Evolutionary conservation across 495 filamentous ascomycete genomes (phyloP).

Genomic region (Aspergillus ellipticus): DNA sequence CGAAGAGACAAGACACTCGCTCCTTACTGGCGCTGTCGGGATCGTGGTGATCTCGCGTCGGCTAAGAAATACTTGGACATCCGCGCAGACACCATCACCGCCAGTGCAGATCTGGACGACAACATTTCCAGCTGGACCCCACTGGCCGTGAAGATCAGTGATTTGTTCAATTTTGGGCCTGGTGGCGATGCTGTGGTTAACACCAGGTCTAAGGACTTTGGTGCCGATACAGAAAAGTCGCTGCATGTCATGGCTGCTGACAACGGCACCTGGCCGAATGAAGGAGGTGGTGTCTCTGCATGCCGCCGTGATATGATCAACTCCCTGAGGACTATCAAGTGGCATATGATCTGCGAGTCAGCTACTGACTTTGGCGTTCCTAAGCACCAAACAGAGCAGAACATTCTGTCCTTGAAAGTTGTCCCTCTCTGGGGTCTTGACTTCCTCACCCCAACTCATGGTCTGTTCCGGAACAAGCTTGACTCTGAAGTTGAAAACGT

Average conservation of each 20-base stretch:
- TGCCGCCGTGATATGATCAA: conserved; percentile 69
- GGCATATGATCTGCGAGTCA: conserved; percentile 64
- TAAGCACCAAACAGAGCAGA: conserved; percentile 63
- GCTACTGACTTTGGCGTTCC: conserved; percentile 64
- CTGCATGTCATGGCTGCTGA: conserved; percentile 63
- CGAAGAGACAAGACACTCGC: conserved; percentile 51
- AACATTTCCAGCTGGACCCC: conserved; percentile 56
- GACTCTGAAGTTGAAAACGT: conserved; percentile 59
- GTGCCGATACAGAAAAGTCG: conserved; percentile 48
- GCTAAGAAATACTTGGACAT: conserved; percentile 55
- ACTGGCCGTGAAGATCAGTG: conserved; percentile 58
- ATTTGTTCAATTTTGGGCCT: conserved; percentile 61
- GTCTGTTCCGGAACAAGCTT: conserved; percentile 58
- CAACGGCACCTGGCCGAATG: conserved; percentile 64
- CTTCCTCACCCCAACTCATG: conserved; percentile 59
- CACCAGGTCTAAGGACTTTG: conserved; percentile 40
- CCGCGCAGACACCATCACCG: conserved; percentile 55
- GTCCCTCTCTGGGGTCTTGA: conserved; percentile 66
- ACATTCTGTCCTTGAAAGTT: conserved; percentile 62
- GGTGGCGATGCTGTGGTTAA: conserved; percentile 53
- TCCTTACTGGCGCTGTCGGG: conserved; percentile 56
- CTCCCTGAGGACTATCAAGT: conserved; percentile 56
- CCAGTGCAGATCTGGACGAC: conserved; percentile 58
- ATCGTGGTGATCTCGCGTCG: conserved; percentile 48
- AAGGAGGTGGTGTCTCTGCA: conserved; percentile 63